Base-by-base conservation (phyloP, 1,139 yeast species). In the Zhuliangozyma parablackwelliae region DNA sequence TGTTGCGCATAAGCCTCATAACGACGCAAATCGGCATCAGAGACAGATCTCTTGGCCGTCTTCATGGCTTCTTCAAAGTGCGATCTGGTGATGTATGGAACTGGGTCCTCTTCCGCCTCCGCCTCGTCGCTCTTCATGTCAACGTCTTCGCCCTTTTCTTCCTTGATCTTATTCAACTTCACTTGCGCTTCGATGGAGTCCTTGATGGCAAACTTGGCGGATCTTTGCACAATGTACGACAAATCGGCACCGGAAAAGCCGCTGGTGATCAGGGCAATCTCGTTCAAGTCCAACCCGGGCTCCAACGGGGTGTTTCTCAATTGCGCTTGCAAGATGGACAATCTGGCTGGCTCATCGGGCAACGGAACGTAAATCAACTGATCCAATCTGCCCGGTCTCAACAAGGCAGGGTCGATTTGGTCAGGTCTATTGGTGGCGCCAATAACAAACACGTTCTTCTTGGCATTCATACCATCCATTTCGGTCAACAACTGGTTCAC, bases 401-500 rank as follows among this genome's bases (percentile, higher is more conserved):
- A 75, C 56, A 92, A 79, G 29, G 99, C 99, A 23, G 98, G 97
- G 60, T 92, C 99, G 51, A 92, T 92, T 71, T 92, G 97, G 63
- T 90, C 97, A 30, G 98, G 98, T 75, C 98, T 82, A 68, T 92
- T 92, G 43, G 99, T 92, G 34, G 99, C 99, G 67, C 98, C 99
- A 69, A 92, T 88, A 40, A 92, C 97, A 57, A 94, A 92, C 33
- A 92, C 98, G 57, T 92, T 92, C 81, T 94, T 92, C 75, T 92
- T 92, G 50, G 97, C 96, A 59, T 92, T 92, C 97, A 94, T 90
- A 78, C 99, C 99, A 65, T 92, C 98, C 98, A 92, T 92, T 71
- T 92, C 98, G 9, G 98, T 94, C 63, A 92, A 80, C 58, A 92
- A 80, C 72, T 92, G 98, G 70, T 92, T 92, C 42, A 94, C 98